Base-by-base conservation (phyloP, 1,139 yeast species). In the Cylindricascospora bacillispora region DNA sequence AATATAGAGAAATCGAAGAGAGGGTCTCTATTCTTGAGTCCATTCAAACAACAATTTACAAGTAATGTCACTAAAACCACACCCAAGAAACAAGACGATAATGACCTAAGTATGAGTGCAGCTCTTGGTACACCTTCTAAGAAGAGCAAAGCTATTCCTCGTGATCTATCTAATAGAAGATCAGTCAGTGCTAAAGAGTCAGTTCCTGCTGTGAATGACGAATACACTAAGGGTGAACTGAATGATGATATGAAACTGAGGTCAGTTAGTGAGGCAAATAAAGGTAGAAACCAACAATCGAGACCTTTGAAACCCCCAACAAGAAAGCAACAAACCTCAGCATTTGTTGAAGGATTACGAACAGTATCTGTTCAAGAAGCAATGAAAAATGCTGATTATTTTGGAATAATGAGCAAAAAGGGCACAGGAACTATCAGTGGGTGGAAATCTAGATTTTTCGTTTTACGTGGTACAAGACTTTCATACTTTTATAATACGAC, bases 391-490 rank as follows among this genome's bases (percentile, higher is more conserved):
- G 85, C 97, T 0, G 77, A 68, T 35, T 73, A 63, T 47, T 75
- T 85, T 32, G 99, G 99, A 2, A 89, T 95, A 93, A 80, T 92
- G 94, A 72, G 86, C 31, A 89, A 89, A 54, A 74, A 82, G 41
- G 93, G 95, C 21, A 82, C 78, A 36, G 70, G 79, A 30, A 70
- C 92, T n/a, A 70, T 76, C 43, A 81, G 83, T 12, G 73, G 86
- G 10, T 89, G 98, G 98, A 77, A 86, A 45, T 75, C 79, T 33
- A 70, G 98, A 36, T 89, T 73, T 49, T 89, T 89, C 49, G 76
- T 92, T 1, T 63, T 89, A 25, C 95, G 86, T 56, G 95, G 94
- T 5, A 92, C 98, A 0, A 64, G 99, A 43, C 60, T 89, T 35
- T 83, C 95, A 6, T 89, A 89, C 54, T 89, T 82, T 53, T 67